Base-by-base conservation (phyloP, 2,329 filamentous ascomycete species). In the Monilinia polystroma region DNA sequence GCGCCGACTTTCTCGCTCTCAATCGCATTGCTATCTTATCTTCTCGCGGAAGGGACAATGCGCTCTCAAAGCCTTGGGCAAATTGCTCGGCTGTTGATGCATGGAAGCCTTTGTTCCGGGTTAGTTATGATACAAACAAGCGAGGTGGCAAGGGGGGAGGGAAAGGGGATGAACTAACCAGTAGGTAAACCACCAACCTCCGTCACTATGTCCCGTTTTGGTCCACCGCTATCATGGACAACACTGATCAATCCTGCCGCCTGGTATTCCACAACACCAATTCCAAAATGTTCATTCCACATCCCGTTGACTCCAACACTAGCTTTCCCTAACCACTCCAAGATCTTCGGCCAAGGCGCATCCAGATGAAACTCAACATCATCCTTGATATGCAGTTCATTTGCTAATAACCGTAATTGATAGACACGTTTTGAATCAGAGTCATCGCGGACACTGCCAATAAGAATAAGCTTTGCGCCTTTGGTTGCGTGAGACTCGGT, bases 231-330 rank as follows among this genome's bases (percentile, higher is more conserved):
- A 78, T 97, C 84, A 74, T 99, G 95, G 11, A 98, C 95, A 0
- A 99, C 93, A 6, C 90, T 88, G 67, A 99, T 93, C 67, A 99
- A 81, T 1, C 95, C 95, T 0, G 95, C 95, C 4, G 95, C 95
- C 77, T 98, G 93, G 76, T 98, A 99, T 81, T 99, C 95, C 52
- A 99, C 95, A 20, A 98, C 93, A 1, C 95, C 95, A 68, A 99
- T 99, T 29, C 95, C 95, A 77, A 99, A 99, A 78, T 99, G 95
- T 80, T 99, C 95, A 77, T 97, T 98, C 94, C 95, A 99, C 95
- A 99, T 99, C 75, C 91, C 92, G 73, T 99, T 99, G 41, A 96
- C 93, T 60, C 95, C 95, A 1, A 99, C 86, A 23, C 87, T 94
- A 4, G 90, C 88, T 69, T 82, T 87, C 64, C 86, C 81, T 68